Conservation (phyloP, 768 basidiomycete species). For the Lentinula edodes region DNA sequence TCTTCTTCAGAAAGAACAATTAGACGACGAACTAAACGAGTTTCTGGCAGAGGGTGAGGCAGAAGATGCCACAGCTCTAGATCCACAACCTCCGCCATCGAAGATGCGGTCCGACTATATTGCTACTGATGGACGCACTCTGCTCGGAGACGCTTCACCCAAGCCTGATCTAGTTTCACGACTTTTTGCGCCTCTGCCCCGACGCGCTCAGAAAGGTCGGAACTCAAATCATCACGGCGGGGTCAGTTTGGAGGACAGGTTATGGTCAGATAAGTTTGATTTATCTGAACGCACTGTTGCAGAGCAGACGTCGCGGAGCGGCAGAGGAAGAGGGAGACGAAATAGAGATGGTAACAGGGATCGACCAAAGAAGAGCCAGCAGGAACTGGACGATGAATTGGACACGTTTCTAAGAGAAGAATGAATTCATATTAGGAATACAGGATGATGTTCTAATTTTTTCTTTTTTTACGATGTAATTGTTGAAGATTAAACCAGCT, state of each 20-base stretch:
- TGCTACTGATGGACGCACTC: constrained; percentile 40
- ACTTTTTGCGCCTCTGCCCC: constrained; percentile 39
- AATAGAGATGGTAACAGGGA: constrained; percentile 27
- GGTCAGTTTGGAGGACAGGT: constrained; percentile 12
- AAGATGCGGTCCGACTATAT: constrained; percentile 69
- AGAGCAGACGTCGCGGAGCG: constrained; percentile 6
- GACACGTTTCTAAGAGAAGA: constrained; percentile 67
- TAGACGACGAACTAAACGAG: constrained; percentile 67
- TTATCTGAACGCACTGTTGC: neutral
- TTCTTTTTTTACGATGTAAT: neutral
- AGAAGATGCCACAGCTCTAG: constrained; percentile 17
- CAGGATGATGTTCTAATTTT: neutral
- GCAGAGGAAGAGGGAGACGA: constrained; percentile 19
- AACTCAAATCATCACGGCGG: neutral
- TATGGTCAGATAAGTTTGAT: constrained; percentile 9
- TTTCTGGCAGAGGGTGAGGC: constrained; percentile 50
- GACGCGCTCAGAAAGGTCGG: constrained; percentile 27
- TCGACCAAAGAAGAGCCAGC: constrained; percentile 51
- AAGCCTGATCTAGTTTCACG: constrained; percentile 38
- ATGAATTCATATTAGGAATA: constrained; percentile 11
- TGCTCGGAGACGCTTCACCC: constrained; percentile 51
- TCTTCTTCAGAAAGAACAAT: constrained; percentile 29
- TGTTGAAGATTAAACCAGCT: no score
- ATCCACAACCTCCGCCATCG: constrained; percentile 46
- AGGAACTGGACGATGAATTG: constrained; percentile 79